phyloP scores from a whole-genome alignment of 345 rosid genomes.

The Sonneratia caseolaris region DNA sequence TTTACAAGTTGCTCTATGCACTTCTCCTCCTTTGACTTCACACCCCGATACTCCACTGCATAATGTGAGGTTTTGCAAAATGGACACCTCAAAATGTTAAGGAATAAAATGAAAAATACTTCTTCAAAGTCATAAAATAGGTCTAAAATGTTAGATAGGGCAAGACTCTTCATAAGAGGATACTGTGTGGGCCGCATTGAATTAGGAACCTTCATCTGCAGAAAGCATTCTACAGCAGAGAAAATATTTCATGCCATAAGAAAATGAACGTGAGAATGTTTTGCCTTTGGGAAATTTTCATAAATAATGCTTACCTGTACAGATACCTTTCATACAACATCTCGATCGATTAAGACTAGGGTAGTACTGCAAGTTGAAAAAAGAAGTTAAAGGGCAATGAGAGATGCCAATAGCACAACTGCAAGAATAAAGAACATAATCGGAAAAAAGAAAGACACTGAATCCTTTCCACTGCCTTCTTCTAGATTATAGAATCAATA shows the following conservation, averaged over 20 bases:
- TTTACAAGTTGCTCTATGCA: slow-evolving; percentile 95
- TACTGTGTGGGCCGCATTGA: slow-evolving; percentile 94
- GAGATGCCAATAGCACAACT: not conserved
- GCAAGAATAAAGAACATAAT: not conserved
- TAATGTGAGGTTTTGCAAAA: slow-evolving; percentile 93
- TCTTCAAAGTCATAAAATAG: not conserved
- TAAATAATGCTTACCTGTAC: slow-evolving; percentile 60
- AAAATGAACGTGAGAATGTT: not conserved
- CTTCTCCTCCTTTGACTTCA: slow-evolving; percentile 88
- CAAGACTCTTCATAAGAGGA: slow-evolving; percentile 34
- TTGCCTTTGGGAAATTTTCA: not conserved
- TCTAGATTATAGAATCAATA: not conserved
- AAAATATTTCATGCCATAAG: not conserved
- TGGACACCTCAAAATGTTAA: slow-evolving; percentile 78
- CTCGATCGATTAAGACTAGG: slow-evolving; percentile 96
- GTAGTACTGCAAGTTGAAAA: slow-evolving; percentile 44
- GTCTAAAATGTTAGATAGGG: not conserved
- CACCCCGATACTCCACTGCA: slow-evolving; percentile 94
- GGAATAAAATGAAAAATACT: slow-evolving; percentile 19
- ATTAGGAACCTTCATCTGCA: slow-evolving; percentile 98
- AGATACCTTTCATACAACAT: slow-evolving; percentile 93
- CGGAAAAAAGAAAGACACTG: not conserved
- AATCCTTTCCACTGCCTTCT: not conserved
- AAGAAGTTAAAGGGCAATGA: not conserved
- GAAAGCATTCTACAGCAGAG: slow-evolving; percentile 76